Evolutionary conservation across 805 yeast genomes (phyloP), one percentile per base, ranked within the genome.

Genomic region (Ogataea allantospora): DNA sequence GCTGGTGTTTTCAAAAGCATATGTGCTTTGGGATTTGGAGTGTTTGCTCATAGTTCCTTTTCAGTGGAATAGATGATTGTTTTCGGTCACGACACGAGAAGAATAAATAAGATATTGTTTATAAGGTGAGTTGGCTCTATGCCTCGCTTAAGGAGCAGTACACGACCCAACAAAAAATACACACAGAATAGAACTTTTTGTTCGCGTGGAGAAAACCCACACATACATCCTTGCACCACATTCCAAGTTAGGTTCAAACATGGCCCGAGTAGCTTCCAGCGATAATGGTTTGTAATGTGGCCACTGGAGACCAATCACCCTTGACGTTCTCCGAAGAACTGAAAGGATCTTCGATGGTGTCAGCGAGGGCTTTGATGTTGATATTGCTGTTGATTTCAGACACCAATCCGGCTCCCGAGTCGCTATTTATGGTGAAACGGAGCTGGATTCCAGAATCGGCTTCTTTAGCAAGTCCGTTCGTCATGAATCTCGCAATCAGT

Each of bases 1-100:
- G 32, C 96, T 87, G 48, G 95, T 86, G 69, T 86, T 86, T 66
- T 91, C 99, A 57, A 93, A 91, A 15, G 95, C 95, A 76, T 80
- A 82, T 28, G 88, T 77, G 35, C 84, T 77, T 62, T 82, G 88
- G 27, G 84, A 73, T 63, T 82, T 82, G 51, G 67, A 68, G 65
- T 82, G 88, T 57, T 77, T 81, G 24, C 60, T 53, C 56, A 57
- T 59, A 17, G 26, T 21, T 14, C 17, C 25, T 11, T 9, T 15
- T 22, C 7, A 11, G n/a, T 10, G 17, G 28, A 9, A 18, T 17
- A 19, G 12, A 14, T 13, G 25, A 25, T 19, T 33, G 10, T 11
- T 20, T 26, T 20, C 23, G 5, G 8, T 21, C n/a, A n/a, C n/a
- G n/a, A n/a, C n/a, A 21, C 23, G 11, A 21, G 23, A 21, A 21